These are phyloP conservation scores for Microbotryum lychnidis-dioicae DNA, from an alignment of 1,284 basidiomycete species.

Conservation along the genomic window DNA sequence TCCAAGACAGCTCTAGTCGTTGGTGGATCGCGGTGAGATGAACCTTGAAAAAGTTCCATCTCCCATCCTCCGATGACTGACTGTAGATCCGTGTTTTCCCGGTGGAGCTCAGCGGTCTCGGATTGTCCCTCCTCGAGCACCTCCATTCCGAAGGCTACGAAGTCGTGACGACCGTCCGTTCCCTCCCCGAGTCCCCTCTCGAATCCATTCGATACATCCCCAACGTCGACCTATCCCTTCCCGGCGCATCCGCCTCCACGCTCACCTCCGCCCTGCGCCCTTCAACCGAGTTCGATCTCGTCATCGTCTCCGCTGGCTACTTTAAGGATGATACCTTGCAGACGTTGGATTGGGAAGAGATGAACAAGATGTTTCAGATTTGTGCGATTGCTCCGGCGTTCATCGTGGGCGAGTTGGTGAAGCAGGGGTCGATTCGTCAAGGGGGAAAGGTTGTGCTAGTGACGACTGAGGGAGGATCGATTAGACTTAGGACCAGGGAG, in stretches of 20 bases:
- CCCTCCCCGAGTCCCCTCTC: constrained; percentile 17
- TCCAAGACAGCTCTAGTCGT: constrained; percentile 6
- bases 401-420: constrained; percentile 39
- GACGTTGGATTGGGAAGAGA: constrained; percentile 41
- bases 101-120: constrained; percentile 40
- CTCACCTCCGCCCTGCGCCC: constrained; percentile 24
- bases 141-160: constrained; percentile 27
- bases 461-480: constrained; percentile 47
- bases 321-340: constrained; percentile 45
- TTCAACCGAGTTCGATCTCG: constrained; percentile 38
- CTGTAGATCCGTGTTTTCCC: not conserved
- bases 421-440: constrained; percentile 18
- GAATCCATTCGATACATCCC: constrained; percentile 39
- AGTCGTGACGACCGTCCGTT: constrained; percentile 45
- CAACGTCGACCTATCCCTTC: constrained; percentile 41
- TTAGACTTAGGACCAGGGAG: constrained; percentile 44
- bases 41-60: not conserved
- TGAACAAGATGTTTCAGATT: constrained; percentile 47
- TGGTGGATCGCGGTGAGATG: not conserved
- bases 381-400: constrained; percentile 46
- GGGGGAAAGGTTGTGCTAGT: constrained; percentile 44
- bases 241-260: constrained; percentile 41
- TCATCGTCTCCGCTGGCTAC: constrained; percentile 44
- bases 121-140: constrained; percentile 42
- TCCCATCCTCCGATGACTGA: not conserved